Evolutionary conservation across 345 rosid genomes (phyloP).

Genomic region (Salix viminalis): DNA sequence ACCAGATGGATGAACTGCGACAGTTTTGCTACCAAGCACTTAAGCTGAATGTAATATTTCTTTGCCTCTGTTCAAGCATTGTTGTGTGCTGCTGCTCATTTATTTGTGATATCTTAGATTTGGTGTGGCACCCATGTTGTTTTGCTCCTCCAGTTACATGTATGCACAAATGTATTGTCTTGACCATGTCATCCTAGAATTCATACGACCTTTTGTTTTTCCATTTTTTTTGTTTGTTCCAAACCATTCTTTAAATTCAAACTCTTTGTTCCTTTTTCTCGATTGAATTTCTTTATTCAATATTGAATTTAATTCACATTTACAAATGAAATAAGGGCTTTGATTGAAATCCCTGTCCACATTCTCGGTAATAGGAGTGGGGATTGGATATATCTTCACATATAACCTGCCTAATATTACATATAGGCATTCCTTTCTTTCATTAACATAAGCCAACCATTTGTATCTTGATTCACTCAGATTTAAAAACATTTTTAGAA

Average conservation of each 20-base stretch:
- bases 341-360: too few species aligned
- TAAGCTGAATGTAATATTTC: conserved; percentile 52
- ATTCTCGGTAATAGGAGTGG: too few species aligned
- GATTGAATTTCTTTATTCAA: not conserved
- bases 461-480: too few species aligned
- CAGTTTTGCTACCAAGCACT: conserved; percentile 64
- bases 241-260: not conserved
- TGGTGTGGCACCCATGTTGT: not conserved
- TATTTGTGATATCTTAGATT: not conserved
- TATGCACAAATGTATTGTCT: not conserved
- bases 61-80: not conserved
- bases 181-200: not conserved
- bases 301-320: too few species aligned
- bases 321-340: too few species aligned
- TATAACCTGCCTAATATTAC: too few species aligned
- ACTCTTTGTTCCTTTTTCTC: too few species aligned
- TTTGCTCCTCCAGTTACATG: not conserved
- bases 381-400: too few species aligned
- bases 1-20: conserved; percentile 61
- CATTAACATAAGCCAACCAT: too few species aligned
- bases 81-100: not conserved
- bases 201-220: too few species aligned
- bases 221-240: not conserved
- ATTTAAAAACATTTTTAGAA: too few species aligned
- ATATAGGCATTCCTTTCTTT: too few species aligned